Conservation (phyloP, 1,284 basidiomycete genomes). For the Irpex sp. region DNA sequence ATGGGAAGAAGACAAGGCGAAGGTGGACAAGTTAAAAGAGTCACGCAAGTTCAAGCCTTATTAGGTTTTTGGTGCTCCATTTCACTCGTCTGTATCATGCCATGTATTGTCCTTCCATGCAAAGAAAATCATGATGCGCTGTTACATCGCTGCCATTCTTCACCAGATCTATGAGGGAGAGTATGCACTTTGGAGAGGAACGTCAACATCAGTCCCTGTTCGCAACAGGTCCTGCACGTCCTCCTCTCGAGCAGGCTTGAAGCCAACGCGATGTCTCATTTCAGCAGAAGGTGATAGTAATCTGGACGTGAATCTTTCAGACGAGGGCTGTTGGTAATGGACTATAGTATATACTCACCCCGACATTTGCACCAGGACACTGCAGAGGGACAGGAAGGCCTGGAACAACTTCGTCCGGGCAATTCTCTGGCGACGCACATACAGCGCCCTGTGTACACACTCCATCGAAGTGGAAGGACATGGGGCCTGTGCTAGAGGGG, state of each 20-base stretch:
- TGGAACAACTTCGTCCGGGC: not conserved
- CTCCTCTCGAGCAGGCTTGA: not conserved
- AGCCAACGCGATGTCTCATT: not conserved
- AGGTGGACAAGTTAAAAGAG: constrained; percentile 76
- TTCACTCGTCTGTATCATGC: not conserved
- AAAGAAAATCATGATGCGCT: too few species aligned
- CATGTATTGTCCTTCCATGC: too few species aligned
- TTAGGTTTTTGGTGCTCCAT: constrained; percentile 25
- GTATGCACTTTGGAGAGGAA: too few species aligned
- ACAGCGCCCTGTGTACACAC: not conserved
- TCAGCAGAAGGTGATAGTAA: not conserved
- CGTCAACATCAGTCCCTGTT: too few species aligned
- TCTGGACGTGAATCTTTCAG: not conserved
- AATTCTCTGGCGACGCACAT: not conserved
- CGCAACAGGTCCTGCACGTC: too few species aligned
- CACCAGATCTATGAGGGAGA: too few species aligned
- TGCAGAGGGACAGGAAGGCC: not conserved
- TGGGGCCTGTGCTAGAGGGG: not conserved
- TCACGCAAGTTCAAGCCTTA: constrained; percentile 83
- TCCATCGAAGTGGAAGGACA: not conserved
- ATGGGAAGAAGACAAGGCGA: constrained; percentile 86
- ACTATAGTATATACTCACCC: not conserved
- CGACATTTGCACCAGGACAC: not conserved
- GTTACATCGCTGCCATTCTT: too few species aligned
- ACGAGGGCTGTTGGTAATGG: not conserved